Base-by-base conservation (phyloP, 805 yeast genomes). In the Candida coleopterorum region DNA sequence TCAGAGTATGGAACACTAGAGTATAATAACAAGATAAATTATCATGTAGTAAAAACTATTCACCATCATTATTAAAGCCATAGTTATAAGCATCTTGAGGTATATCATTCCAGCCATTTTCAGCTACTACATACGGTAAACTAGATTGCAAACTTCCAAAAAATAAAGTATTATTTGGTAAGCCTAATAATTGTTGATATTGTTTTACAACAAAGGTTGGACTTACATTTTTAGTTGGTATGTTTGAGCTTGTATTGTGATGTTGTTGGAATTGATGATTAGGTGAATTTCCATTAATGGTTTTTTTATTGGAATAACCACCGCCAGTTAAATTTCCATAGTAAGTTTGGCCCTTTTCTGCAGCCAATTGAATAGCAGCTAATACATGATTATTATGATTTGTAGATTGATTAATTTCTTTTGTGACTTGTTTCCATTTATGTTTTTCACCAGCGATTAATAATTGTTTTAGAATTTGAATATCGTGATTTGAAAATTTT, bases 351-450 rank as follows among this genome's bases (percentile, higher is more conserved):
- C 39, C 36, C 20, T 33, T 33, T 24, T 25, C 36, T 18, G 27
- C 21, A 18, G 36, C 27, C 11, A 18, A 15, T 26, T 25, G 30
- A 9, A 33, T 34, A n/a, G 37, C 37, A 21, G 37, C 37, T 12
- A 34, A 34, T 4, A 34, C 37, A 18, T 39, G 42, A 12, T 33
- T 18, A 22, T 39, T 39, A 22, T 35, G 31, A 27, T 35, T 35
- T 3, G 36, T 32, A 9, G 40, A 34, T 32, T 38, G 41, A 31
- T 57, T 57, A 24, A 57, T 55, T 34, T 56, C 60, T 33, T 51
- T 69, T 34, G 82, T 72, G 45, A 77, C 67, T 47, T 65, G 76
- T 49, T 72, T 72, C 83, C 83, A 77, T 48, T 77, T 77, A 45
- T 72, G 70, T 39, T 73, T 64, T 44, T 77, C 83, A 3, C 77